Conservation (phyloP, 495 filamentous ascomycete species). For the Aspergillus avenaceus region DNA sequence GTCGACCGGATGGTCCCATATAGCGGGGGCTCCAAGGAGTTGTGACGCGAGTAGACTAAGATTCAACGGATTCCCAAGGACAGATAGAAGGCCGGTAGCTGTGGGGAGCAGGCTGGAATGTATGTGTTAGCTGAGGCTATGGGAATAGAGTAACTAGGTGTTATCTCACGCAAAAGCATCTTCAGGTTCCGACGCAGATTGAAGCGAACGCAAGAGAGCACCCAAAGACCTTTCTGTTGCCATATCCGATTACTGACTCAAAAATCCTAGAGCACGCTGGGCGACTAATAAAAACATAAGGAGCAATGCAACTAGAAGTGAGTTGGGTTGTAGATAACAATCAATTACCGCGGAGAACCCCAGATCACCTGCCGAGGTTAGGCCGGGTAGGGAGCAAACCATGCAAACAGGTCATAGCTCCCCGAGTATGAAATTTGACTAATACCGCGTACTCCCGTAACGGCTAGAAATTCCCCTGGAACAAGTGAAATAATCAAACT, state of each 20-base stretch:
- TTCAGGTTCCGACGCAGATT: conserved; percentile 42
- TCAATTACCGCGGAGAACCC: conserved; percentile 29
- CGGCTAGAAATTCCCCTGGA: not conserved
- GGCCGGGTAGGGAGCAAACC: conserved; percentile 27
- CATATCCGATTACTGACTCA: conserved; percentile 28
- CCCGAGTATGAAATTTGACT: not conserved
- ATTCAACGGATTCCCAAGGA: conserved; percentile 86
- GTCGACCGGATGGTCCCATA: conserved; percentile 75
- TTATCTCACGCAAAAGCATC: conserved; percentile 52
- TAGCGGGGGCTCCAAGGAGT: conserved; percentile 75
- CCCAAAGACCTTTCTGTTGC: conserved; percentile 49
- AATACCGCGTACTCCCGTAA: not conserved
- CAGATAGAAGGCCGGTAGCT: conserved; percentile 75
- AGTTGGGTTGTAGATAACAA: no score
- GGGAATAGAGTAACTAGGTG: conserved; percentile 2
- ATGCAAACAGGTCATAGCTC: conserved; percentile 29
- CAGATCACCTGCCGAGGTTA: conserved; percentile 40
- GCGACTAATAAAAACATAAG: no score
- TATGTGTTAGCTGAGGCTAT: conserved; percentile 11
- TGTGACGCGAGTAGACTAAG: conserved; percentile 87
- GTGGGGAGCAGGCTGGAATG: conserved; percentile 65
- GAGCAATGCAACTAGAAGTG: no score
- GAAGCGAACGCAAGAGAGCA: conserved; percentile 49
- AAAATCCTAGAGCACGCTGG: no score
- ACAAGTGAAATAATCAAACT: no score